Base-by-base conservation (phyloP, 1,284 basidiomycete species). In the Ceratobasidium sp. region DNA sequence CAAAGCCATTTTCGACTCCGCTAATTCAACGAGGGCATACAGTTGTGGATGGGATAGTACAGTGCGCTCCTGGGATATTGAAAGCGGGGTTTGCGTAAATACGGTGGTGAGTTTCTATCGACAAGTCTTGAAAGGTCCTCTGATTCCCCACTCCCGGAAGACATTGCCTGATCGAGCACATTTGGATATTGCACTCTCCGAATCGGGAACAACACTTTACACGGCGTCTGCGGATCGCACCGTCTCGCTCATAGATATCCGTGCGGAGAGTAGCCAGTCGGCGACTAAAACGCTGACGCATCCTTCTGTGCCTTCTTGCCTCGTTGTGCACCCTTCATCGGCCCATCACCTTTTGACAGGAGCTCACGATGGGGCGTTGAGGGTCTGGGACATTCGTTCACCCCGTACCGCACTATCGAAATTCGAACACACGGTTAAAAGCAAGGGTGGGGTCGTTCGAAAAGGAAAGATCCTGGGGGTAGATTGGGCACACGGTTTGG, bases 371-470 rank as follows among this genome's bases (percentile, higher is more conserved):
- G 93, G 94, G 43, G 83, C 89, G 0, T 89, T 92, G 1, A 87
- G 94, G 30, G 83, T 98, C 21, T 98, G 95, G 95, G 96, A 98
- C 80, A 82, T 95, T 32, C 85, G 95, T 0, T 92, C 90, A 77
- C 82, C 84, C 18, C 88, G 88, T 77, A 81, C 83, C 11, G 86
- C 90, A 0, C 83, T 93, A 80, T 84, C 90, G 77, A 87, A 85
- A 74, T 94, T 96, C 80, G 77, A 75, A 8, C 66, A 69, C 23
- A 47, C 26, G 14, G 54, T 58, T 6, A 52, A 69, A 30, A 43
- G 44, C 21, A 55, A 43, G 32, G 38, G 26, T 21, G 66, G 80
- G 30, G 70, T 73, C 11, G 55, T 77, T 3, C 52, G 52, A n/a
- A 41, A 28, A 46, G 64, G 66, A 11, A 74, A 73, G 86, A 84